Percentiles rank a stretch among this genome's conserved stretches.
phyloP scores from a whole-genome alignment of 306 rosid genomes.

The Albizia julibrissin region DNA sequence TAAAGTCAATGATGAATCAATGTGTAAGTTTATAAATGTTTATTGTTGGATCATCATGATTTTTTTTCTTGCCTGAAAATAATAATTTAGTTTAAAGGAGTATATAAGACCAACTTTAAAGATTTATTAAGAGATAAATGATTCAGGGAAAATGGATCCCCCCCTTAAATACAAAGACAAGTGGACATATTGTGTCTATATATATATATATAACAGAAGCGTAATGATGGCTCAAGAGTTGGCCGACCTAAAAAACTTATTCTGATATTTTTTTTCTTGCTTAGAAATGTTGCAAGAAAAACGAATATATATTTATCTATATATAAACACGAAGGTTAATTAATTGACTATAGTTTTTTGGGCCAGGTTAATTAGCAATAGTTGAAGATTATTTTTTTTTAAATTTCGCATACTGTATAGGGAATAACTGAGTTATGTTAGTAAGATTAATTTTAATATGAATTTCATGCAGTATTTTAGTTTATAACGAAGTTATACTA shows the following conservation, averaged over 20 bases:
- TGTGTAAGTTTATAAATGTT: background rate
- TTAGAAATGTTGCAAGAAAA: background rate
- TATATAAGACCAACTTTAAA: background rate
- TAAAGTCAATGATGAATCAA: background rate
- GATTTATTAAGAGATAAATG: background rate
- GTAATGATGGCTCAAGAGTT: background rate
- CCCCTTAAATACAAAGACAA: background rate
- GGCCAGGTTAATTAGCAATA: background rate
- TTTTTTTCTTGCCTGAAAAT: background rate
- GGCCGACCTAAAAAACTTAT: background rate
- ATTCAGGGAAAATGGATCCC: background rate
- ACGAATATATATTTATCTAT: too few relatives aligned
- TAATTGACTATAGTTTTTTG: background rate
- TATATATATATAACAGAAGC: too few relatives aligned
- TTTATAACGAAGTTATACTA: background rate
- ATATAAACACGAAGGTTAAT: background rate
- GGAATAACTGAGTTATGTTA: background rate
- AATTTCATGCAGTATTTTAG: too few relatives aligned
- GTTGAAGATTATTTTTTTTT: too few relatives aligned
- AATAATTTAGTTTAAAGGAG: too few relatives aligned
- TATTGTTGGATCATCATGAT: background rate
- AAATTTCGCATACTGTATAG: background rate
- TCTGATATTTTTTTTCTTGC: background rate
- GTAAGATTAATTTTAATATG: background rate
- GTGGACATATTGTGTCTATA: too few relatives aligned